Evolutionary conservation across 225 moss, liverwort and hornwort genomes (phyloP), one percentile per base, ranked within the genome.

Genomic region (Rhytidiadelphus loreus): DNA sequence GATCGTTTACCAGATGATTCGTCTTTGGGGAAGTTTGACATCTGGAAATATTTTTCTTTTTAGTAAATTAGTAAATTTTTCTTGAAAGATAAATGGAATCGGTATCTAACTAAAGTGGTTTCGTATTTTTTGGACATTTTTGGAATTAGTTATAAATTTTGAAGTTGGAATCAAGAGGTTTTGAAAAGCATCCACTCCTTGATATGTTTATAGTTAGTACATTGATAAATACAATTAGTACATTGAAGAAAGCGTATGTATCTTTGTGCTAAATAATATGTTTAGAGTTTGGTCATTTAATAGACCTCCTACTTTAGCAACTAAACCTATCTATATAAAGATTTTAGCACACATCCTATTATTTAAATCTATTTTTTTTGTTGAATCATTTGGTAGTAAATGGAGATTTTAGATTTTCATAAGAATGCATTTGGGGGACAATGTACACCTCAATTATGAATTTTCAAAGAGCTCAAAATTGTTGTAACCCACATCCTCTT

Each of bases 271-370:
- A 15, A 35, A 35, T 3, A 22, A 14, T 1, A 1, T 2, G 3
- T 77, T 55, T 16, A 25, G 10, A n/a, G 2, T 16, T n/a, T 56
- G 25, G 7, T 56, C 2, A n/a, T n/a, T n/a, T 78, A 11, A 16
- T 1, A 1, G 11, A 56, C n/a, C 9, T 55, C 16, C 16, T n/a
- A 37, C 10, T 5, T 16, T 12, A 55, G 2, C 16, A 56, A 35
- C 5, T 9, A 22, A 76, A 75, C 11, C 30, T 72, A 6, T 16
- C 0, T 0, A 0, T 3, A 48, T 20, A 13, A 74, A 1, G 13
- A 0, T 14, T 77, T 24, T 6, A 15, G 9, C 0, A 24, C 3
- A 13, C 0, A 0, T 10, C 3, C 0, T 4, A 24, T n/a, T 35
- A 25, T 55, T 55, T 35, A 1, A 37, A 24, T 35, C 3, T 10